These are phyloP conservation scores for Uronychia binucleata DNA, from an alignment of 73 alveolate species.

Conservation along the genomic window DNA sequence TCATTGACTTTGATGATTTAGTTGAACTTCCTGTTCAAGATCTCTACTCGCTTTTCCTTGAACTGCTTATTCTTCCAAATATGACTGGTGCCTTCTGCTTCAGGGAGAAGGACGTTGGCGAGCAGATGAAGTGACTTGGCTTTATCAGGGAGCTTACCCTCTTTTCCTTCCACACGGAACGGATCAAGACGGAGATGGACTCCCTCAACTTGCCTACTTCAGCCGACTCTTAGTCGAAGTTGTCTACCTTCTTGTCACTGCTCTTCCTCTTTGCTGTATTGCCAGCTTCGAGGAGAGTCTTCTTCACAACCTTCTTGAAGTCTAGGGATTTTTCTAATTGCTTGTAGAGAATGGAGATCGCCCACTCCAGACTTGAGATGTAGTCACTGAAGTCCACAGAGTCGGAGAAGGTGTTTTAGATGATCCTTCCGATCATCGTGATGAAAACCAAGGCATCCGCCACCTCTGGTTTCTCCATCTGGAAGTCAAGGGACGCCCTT, in stretches of 20 bases:
- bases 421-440: background rate
- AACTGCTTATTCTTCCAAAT: background rate
- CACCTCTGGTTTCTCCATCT: constrained; percentile 4
- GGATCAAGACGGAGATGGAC: background rate
- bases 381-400: background rate
- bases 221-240: background rate
- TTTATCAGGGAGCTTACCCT: background rate
- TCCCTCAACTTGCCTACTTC: background rate
- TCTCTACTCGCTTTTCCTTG: background rate
- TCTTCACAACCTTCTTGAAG: background rate
- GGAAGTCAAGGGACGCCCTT: background rate
- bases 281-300: background rate
- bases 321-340: constrained; percentile 9
- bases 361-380: background rate
- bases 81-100: background rate
- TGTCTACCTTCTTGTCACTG: background rate
- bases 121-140: background rate
- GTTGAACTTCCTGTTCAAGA: background rate
- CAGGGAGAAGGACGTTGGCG: background rate
- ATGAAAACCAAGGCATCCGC: constrained; percentile 5
- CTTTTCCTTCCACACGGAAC: constrained; percentile 8
- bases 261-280: background rate
- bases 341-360: constrained; percentile 6
- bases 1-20: background rate
- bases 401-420: background rate